Base-by-base conservation (phyloP, 805 yeast species). In the Cyberlindnera saturnus region DNA sequence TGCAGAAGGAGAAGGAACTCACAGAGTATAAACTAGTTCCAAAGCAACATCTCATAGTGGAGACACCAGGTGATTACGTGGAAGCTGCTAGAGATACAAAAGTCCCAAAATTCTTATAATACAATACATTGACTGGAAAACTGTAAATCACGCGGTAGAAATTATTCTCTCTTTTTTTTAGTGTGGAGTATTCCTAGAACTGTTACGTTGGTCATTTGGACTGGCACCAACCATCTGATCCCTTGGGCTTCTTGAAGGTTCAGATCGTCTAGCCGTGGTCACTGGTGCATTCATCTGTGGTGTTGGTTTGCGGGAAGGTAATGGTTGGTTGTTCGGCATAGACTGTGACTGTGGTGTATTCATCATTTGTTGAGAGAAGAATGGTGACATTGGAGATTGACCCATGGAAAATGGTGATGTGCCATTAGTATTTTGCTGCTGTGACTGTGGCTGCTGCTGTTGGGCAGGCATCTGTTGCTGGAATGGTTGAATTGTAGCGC, bases 11-110 rank as follows among this genome's bases (percentile, higher is more conserved):
- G 41, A 48, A 57, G 39, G 60, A 65, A 20, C 42, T 57, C 5
- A 18, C 48, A 5, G 53, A 55, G 13, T 65, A 59, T 40, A 52
- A 51, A 35, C 57, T 66, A 3, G 53, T 60, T 4, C 64, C 68
- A 11, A 62, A 61, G 13, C 45, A 52, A 9, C 72, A 69, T 45
- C 45, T 65, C 5, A 60, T 69, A 13, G 67, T 67, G 15, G 68
- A 65, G 31, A 58, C 46, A 3, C 70, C 73, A 2, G 74, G 74
- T 14, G 71, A 66, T 14, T 56, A 65, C 26, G 59, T 56, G 9
- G 62, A 58, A 7, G 64, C 66, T 6, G 73, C 73, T 3, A 61
- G 60, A 40, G 64, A 59, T n/a, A 65, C 65, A 6, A 57, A 57
- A 35, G 59, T 69, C 2, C 49, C 60, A 10, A 65, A 60, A 46